Evolutionary conservation across 306 rosid genomes (phyloP), one percentile per base, ranked within the genome.

Genomic region (Senna siamea): DNA sequence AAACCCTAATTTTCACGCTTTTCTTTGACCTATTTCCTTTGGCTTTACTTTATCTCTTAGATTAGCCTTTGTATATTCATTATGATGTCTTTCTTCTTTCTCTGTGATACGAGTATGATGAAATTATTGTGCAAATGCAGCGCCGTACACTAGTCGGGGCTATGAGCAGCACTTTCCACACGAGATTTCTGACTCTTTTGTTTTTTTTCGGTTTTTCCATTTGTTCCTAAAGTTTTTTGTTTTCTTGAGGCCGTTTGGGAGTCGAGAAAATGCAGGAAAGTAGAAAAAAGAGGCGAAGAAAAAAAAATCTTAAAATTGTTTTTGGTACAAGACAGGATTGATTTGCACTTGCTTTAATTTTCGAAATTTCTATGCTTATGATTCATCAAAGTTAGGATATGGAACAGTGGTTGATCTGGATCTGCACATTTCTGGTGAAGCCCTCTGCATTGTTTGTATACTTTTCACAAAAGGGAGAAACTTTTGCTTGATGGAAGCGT

Each of bases 151-250:
- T 5, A 58, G 0, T 30, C 9, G 65, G 65, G 6, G 43, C 65
- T 15, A 58, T 58, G 65, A 58, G 65, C 65, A 58, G 65, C 18
- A 32, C 22, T 58, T 30, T 35, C 64, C 64, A 57, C 63, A 57
- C 64, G 64, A 57, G 64, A 57, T 57, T 57, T 57, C 64, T 57
- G 64, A 57, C 64, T 30, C 64, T 6, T 5, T 17, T 57, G 4
- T 48, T 13, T 44, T 2, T 13, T 41, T 41, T 11, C 10, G 0
- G 47, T 38, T 8, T 41, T 41, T 10, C 47, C 47, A 41, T 41
- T 41, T 9, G 5, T 41, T 10, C 47, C 47, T 3, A 10, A 41
- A 46, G 17, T 3, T 2, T 46, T 14, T 46, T n/a, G n/a, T 0
- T 46, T 4, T 46, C 4, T 46, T 46, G 12, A 14, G 1, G 7